phyloP scores from a whole-genome alignment of 768 basidiomycete species.

The Melanogaster broomeanus region DNA sequence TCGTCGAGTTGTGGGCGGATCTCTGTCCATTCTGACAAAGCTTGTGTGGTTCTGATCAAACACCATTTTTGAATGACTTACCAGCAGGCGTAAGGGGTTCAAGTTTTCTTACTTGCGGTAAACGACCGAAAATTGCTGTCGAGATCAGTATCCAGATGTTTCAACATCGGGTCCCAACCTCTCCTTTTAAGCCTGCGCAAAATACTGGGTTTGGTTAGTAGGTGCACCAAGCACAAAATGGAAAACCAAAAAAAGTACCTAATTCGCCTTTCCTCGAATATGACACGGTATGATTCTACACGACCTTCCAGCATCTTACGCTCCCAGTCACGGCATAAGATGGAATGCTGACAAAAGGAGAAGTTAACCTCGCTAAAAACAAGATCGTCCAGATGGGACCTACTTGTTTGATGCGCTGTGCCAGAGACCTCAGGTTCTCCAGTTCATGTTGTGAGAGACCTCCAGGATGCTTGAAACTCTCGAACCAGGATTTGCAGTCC shows the following conservation, averaged over 20 bases:
- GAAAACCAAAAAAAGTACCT: constrained; percentile 1
- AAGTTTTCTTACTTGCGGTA: constrained; percentile 1
- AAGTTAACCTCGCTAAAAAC: not conserved
- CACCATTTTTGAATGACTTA: not conserved
- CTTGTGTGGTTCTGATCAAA: not conserved
- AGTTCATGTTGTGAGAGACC: not conserved
- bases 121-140: not conserved
- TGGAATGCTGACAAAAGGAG: constrained; percentile 6
- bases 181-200: not conserved
- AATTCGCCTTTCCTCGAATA: constrained; percentile 1
- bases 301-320: not conserved
- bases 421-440: not conserved
- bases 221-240: not conserved
- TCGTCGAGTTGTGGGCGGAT: constrained; percentile 2
- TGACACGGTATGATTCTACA: not conserved
- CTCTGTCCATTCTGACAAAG: constrained; percentile 8
- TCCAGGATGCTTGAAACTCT: not conserved
- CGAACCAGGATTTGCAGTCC: not conserved
- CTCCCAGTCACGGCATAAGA: constrained; percentile 3
- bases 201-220: constrained; percentile 5
- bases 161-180: not conserved
- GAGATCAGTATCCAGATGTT: not conserved
- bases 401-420: not conserved
- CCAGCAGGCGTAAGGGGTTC: constrained; percentile 5
- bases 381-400: not conserved